Evolutionary conservation across 139 green algal species (phyloP), one percentile per base, ranked within the genome.

Genomic region (Mesostigma viride): DNA sequence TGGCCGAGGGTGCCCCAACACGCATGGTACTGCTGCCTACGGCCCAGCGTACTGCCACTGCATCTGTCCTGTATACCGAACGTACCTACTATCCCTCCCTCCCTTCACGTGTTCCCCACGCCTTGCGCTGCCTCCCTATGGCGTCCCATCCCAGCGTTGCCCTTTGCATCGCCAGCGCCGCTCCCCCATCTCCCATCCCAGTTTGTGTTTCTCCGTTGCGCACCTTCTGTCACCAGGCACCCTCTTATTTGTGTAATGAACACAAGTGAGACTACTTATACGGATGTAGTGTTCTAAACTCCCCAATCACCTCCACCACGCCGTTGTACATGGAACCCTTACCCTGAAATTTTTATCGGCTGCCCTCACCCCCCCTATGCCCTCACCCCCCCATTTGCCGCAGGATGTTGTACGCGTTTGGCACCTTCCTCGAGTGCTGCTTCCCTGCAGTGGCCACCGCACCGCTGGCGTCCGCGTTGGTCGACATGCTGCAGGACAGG

Each of bases 401-500:
- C 40, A 66, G 24, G 27, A 63, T 95, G 62, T 74, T 94, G 14
- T 51, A 66, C 6, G 82, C 81, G 1, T 73, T 88, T 32, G 79
- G 76, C 27, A 73, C 64, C 3, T 83, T 86, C 68, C 46, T 86
- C 20, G 67, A 84, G 40, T 64, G 48, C 35, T 0, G 35, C 0
- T 27, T 51, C 3, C 68, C 27, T 0, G 17, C n/a, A 0, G 31
- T 45, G 0, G 26, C 53, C 3, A 3, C 24, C 0, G 22, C 59
- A 22, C 72, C 73, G n/a, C 77, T 94, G 68, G 68, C 76, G 2
- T 40, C 40, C n/a, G 81, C 78, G 3, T 33, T 83, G 2, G 47
- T 94, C 67, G 85, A 93, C 72, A 73, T 94, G 51, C 67, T 94
- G n/a, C n/a, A n/a, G n/a, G n/a, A n/a, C n/a, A n/a, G n/a, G n/a